Evolutionary conservation across 805 yeast species (phyloP).

Genomic region (Trichomonascus vanleenenianus): DNA sequence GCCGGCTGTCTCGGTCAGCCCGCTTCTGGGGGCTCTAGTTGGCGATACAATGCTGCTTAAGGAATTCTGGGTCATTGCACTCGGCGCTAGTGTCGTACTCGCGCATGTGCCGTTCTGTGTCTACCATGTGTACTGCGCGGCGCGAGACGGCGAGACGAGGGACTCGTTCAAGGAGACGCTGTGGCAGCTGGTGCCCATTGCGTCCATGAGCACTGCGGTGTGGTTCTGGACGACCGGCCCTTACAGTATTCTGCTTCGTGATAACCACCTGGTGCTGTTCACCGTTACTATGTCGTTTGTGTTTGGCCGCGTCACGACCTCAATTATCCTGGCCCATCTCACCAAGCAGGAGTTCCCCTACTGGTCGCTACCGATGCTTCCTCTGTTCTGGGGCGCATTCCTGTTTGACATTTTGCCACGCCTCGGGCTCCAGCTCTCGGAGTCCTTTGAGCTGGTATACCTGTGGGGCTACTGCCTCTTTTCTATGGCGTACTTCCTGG

Average conservation of each 20-base stretch:
- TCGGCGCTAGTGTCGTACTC: conserved; percentile 34
- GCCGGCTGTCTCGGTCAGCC: conserved; percentile 7
- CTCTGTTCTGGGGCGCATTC: conserved; percentile 29
- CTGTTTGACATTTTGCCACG: conserved; percentile 41
- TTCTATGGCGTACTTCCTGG: conserved; percentile 64
- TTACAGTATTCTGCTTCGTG: conserved; percentile 39
- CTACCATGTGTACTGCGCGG: conserved; percentile 38
- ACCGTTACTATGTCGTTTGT: conserved; percentile 75
- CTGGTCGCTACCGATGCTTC: conserved; percentile 57
- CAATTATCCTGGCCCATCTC: conserved; percentile 70
- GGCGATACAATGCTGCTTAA: conserved; percentile 10
- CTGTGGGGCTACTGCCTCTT: conserved; percentile 50
- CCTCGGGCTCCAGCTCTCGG: conserved; percentile 34
- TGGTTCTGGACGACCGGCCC: conserved; percentile 37
- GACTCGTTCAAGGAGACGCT: conserved; percentile 33
- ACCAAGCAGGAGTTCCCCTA: conserved; percentile 77
- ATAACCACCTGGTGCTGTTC: conserved; percentile 53
- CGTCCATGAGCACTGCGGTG: conserved; percentile 43
- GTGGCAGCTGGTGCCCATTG: conserved; percentile 63
- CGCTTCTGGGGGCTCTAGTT: conserved; percentile 9
- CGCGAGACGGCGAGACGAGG: conserved; percentile 9
- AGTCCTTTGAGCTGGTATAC: conserved; percentile 31
- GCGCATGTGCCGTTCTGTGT: conserved; percentile 62
- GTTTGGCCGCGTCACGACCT: conserved; percentile 69
- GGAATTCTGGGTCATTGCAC: conserved; percentile 24